Evolutionary conservation across 2,329 filamentous ascomycete species (phyloP), one percentile per base, ranked within the genome.

Genomic region (Aspergillus sclerotialis): DNA sequence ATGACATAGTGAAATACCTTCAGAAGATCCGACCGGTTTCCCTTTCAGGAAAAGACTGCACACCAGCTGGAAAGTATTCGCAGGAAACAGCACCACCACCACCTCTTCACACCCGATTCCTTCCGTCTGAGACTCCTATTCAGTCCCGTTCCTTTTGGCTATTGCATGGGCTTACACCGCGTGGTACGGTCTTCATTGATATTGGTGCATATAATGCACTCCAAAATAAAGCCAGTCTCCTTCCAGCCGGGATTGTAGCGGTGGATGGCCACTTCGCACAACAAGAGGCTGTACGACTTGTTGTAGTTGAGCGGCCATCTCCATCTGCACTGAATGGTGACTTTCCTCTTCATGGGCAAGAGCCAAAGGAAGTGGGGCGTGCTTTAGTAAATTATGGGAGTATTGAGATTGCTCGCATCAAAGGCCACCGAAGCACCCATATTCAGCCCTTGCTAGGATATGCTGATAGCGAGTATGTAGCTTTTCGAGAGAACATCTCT

Each of bases 81-180:
- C 69, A 65, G 17, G 78, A 29, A 38, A 67, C 35, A 54, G 61
- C 66, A 24, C 76, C 28, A 39, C 68, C 34, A 53, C 61, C 76
- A 2, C 82, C 89, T 1, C 68, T 94, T 4, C 92, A 98, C 63
- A 98, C 92, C 3, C 82, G 92, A 37, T 98, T 98, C 70, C 72
- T 94, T 9, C 87, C 89, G 0, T 87, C 87, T 7, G 69, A 75
- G 0, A 79, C 84, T 16, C 89, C 90, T 1, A 92, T 96, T 39
- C 80, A 87, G 37, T 92, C 95, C 58, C 82, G 90, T 42, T 88
- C 92, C 56, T 96, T 98, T 72, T 98, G 92, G 92, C 80, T 98
- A 31, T 73, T 96, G 0, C 87, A 98, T 62, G 92, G 90, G 7
- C 78, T 95, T 8, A 80, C 82, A 15, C 87, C 92, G 0, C 89